These are phyloP conservation scores for Golubevia pallescens DNA, from an alignment of 1,284 basidiomycete genomes.

Conservation along the genomic window DNA sequence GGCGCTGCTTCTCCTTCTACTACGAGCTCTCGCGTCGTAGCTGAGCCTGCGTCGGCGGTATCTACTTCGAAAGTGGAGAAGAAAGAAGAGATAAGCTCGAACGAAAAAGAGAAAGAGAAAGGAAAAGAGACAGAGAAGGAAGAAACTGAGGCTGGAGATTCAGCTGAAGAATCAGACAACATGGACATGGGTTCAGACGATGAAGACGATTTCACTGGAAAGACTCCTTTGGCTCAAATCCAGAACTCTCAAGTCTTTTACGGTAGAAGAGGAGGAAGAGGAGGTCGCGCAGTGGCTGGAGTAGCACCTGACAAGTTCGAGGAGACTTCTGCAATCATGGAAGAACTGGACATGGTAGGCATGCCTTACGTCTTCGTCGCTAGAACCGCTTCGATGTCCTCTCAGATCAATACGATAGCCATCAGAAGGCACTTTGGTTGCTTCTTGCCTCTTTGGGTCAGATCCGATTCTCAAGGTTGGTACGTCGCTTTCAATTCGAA, in stretches of 20 bases:
- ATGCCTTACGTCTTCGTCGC: slow-evolving; percentile 38
- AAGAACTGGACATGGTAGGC: slow-evolving; percentile 13
- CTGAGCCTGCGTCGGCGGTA: background rate
- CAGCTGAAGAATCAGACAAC: slow-evolving; percentile 10
- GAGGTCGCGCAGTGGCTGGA: slow-evolving; percentile 11
- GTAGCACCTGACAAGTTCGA: slow-evolving; percentile 16
- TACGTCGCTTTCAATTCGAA: slow-evolving; percentile 49
- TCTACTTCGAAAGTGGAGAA: no score
- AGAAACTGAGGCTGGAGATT: background rate
- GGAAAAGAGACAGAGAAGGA: slow-evolving; percentile 17
- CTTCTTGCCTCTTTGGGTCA: slow-evolving; percentile 38
- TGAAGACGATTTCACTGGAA: slow-evolving; percentile 11
- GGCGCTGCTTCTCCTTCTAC: background rate
- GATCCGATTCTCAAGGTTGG: slow-evolving; percentile 53
- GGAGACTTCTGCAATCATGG: slow-evolving; percentile 17
- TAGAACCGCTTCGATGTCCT: slow-evolving; percentile 14
- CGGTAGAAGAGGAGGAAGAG: slow-evolving; percentile 3
- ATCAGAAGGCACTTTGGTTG: slow-evolving; percentile 36
- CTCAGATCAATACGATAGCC: slow-evolving; percentile 27
- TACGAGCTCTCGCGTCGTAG: background rate
- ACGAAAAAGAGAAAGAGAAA: slow-evolving; percentile 4
- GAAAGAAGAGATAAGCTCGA: background rate
- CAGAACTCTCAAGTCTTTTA: slow-evolving; percentile 17
- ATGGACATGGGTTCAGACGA: slow-evolving; percentile 8
- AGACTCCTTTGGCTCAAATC: slow-evolving; percentile 7